A percentile compares a stretch with the other conserved stretches of the same genome.
Conservation (phyloP, 148 eudicot genomes). For the Hydrangea macrophylla region DNA sequence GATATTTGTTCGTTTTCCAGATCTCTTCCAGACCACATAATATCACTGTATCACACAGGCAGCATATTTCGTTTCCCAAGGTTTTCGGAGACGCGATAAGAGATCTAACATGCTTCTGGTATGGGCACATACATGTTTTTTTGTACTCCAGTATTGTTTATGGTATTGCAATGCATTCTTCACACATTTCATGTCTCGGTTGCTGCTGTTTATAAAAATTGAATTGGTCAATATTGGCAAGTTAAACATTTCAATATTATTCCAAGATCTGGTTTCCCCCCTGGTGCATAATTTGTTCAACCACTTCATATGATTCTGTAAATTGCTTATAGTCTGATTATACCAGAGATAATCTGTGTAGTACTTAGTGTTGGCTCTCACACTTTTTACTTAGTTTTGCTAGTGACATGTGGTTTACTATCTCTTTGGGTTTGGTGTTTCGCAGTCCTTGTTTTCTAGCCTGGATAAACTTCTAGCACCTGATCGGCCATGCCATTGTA, state of each 20-base stretch:
- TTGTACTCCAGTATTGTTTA: not conserved
- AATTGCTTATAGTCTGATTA: no score
- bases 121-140: conserved; percentile 16
- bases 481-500: conserved; percentile 73
- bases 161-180: not conserved
- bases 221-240: not conserved
- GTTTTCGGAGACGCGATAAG: conserved; percentile 66
- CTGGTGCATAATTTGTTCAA: no score
- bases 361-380: not conserved
- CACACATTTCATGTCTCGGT: not conserved
- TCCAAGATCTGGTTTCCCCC: no score
- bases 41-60: conserved; percentile 51
- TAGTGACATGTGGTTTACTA: not conserved
- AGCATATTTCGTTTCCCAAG: conserved; percentile 63
- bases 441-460: conserved; percentile 72
- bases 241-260: not conserved
- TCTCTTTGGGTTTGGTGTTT: conserved; percentile 9
- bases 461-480: conserved; percentile 78
- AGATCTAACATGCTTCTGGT: conserved; percentile 89
- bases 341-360: no score
- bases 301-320: no score
- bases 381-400: not conserved
- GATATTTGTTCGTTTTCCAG: conserved; percentile 4
- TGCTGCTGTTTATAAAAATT: not conserved
- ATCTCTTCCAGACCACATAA: conserved; percentile 1